These are phyloP conservation scores for Magnaporthiopsis rhizophila DNA, from an alignment of 2,329 filamentous ascomycete species.

Conservation along the genomic window DNA sequence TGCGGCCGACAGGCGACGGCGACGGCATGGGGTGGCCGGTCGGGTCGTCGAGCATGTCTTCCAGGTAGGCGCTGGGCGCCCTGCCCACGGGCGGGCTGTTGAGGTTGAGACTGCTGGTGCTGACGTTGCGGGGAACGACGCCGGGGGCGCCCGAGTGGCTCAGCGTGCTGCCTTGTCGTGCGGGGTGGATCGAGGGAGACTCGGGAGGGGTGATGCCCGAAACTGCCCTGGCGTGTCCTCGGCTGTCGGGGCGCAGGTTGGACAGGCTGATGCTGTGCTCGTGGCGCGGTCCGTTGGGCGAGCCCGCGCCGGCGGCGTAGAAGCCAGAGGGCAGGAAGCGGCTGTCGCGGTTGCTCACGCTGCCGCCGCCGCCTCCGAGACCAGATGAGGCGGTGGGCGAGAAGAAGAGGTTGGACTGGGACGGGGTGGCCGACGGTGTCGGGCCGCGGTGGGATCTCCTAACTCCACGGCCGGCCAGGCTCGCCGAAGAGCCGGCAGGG, in stretches of 20 bases:
- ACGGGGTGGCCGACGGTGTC: conserved; percentile 47
- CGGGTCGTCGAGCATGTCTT: conserved; percentile 76
- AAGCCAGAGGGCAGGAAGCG: conserved; percentile 86
- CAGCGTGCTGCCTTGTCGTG: conserved; percentile 23
- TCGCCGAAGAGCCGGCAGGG: background rate
- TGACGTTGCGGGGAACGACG: conserved; percentile 33
- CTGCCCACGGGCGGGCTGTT: conserved; percentile 58
- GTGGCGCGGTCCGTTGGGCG: conserved; percentile 36
- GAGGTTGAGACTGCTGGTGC: conserved; percentile 60
- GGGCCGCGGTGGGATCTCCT: conserved; percentile 45
- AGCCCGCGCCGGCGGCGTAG: conserved; percentile 63
- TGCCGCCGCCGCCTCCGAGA: conserved; percentile 51
- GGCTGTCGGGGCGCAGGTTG: conserved; percentile 52
- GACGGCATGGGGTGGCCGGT: background rate
- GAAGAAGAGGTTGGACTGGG: conserved; percentile 77
- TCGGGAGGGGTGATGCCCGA: conserved; percentile 46
- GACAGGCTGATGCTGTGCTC: conserved; percentile 51
- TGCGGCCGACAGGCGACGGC: background rate
- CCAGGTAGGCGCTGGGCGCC: conserved; percentile 81
- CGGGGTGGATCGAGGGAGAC: conserved; percentile 49
- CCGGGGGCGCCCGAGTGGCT: conserved; percentile 15
- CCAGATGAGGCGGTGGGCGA: conserved; percentile 78
- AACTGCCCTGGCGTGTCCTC: conserved; percentile 38
- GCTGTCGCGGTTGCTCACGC: conserved; percentile 57
- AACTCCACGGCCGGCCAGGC: conserved; percentile 35